Percentiles rank a stretch among this genome's conserved stretches.
Conservation (phyloP, 2,329 filamentous ascomycete genomes). For the Aspergillus bombycis region DNA sequence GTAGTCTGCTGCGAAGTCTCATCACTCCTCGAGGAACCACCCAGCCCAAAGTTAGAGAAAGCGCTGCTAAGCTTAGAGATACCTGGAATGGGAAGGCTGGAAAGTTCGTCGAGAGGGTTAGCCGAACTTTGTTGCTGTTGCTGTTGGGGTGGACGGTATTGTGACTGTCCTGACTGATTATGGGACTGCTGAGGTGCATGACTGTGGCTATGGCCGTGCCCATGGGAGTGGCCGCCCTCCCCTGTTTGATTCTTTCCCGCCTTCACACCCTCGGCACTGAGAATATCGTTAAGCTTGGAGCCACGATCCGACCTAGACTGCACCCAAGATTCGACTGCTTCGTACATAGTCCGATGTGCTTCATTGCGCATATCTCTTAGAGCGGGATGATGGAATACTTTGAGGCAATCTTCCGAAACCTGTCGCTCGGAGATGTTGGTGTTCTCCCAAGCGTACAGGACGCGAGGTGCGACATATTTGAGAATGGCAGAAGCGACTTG, state of each 20-base stretch:
- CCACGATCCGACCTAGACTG: constrained; percentile 68
- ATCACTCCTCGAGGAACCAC: constrained; percentile 28
- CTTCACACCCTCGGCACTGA: constrained; percentile 82
- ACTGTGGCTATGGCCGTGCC: constrained; percentile 24
- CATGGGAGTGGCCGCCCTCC: constrained; percentile 36
- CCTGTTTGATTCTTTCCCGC: constrained; percentile 68
- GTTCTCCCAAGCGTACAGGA: constrained; percentile 94
- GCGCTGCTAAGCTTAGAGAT: constrained; percentile 40
- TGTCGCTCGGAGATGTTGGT: constrained; percentile 79
- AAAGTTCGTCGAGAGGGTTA: constrained; percentile 36
- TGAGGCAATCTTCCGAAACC: constrained; percentile 77
- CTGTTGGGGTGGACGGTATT: constrained; percentile 25
- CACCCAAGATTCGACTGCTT: constrained; percentile 80
- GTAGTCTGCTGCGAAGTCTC: neutral
- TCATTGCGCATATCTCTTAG: constrained; percentile 74
- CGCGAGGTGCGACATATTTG: constrained; percentile 82
- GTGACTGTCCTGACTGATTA: constrained; percentile 19
- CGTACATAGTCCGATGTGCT: constrained; percentile 86
- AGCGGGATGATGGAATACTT: constrained; percentile 88
- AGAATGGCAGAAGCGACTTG: constrained; percentile 74
- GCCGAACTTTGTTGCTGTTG: constrained; percentile 31
- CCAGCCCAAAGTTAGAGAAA: constrained; percentile 34
- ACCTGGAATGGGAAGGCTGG: constrained; percentile 40
- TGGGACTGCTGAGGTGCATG: constrained; percentile 20
- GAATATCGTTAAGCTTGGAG: constrained; percentile 70